phyloP scores from a whole-genome alignment of 768 basidiomycete genomes.

The Porpolomopsis calyptriformis region DNA sequence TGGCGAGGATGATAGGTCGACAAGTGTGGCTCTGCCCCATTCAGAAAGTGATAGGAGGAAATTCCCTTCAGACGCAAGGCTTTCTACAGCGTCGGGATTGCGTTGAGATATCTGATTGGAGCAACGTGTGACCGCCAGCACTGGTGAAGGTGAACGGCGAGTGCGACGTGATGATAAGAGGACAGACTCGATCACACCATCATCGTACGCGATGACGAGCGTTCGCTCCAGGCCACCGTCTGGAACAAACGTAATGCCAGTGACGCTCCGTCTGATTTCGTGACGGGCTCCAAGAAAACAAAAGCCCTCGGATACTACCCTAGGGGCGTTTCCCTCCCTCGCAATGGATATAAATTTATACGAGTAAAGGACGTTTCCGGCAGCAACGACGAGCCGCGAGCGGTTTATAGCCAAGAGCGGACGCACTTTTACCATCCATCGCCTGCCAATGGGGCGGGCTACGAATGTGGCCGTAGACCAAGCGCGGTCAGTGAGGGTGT shows the following conservation, averaged over 20 bases:
- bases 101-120: conserved; percentile 22
- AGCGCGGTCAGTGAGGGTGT: conserved; percentile 39
- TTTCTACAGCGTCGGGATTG: conserved; percentile 42
- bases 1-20: conserved; percentile 6
- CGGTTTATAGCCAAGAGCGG: conserved; percentile 46
- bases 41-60: conserved; percentile 49
- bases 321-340: conserved; percentile 26
- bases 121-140: conserved; percentile 15
- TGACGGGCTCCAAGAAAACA: conserved; percentile 28
- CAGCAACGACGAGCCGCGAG: conserved; percentile 49
- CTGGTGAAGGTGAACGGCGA: conserved; percentile 5
- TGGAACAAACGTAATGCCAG: conserved; percentile 38
- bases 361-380: conserved; percentile 46
- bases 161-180: conserved; percentile 14
- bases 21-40: conserved; percentile 37
- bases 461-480: conserved; percentile 46
- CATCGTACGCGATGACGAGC: conserved; percentile 47
- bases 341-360: conserved; percentile 35
- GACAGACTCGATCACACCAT: conserved; percentile 47
- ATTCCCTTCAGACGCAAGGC: conserved; percentile 36
- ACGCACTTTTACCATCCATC: conserved; percentile 47
- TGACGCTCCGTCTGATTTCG: conserved; percentile 37
- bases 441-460: conserved; percentile 51
- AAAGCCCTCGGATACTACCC: conserved; percentile 36
- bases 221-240: conserved; percentile 35